Conservation (phyloP, 768 basidiomycete genomes). For the Gymnopilus junonius region DNA sequence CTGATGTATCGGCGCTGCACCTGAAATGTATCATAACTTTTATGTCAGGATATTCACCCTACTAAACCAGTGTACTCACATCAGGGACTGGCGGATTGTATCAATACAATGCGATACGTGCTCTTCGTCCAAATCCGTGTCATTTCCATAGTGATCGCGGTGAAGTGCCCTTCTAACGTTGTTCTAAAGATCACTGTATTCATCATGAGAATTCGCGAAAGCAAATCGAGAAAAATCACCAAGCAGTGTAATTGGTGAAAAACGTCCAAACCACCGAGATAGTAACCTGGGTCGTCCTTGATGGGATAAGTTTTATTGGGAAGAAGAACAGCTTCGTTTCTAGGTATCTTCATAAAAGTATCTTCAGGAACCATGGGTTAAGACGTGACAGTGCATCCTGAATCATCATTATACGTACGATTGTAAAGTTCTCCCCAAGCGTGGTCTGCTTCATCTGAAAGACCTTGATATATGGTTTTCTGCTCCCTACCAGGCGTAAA, state of each 20-base stretch:
- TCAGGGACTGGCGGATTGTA: conserved; percentile 23
- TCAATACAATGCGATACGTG: conserved; percentile 26
- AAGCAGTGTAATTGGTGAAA: conserved; percentile 32
- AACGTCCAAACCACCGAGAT: conserved; percentile 26
- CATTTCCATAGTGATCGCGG: conserved; percentile 20
- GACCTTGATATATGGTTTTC: conserved; percentile 18
- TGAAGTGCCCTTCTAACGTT: conserved; percentile 20
- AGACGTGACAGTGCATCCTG: neutral
- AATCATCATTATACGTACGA: neutral
- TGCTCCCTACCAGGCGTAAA: conserved; percentile 12
- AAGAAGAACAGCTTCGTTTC: conserved; percentile 21
- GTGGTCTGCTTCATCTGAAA: conserved; percentile 11
- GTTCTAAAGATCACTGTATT: conserved; percentile 11
- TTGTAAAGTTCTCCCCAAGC: conserved; percentile 21
- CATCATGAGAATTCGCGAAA: neutral
- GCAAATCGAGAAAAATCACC: conserved; percentile 5
- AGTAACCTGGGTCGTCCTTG: conserved; percentile 22
- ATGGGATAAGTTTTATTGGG: conserved; percentile 28
- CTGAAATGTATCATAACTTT: neutral
- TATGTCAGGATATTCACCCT: neutral
- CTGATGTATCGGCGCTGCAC: conserved; percentile 20
- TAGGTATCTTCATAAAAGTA: conserved; percentile 23
- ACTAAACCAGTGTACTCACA: conserved; percentile 10
- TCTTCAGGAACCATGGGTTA: neutral
- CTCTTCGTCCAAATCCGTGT: conserved; percentile 14